phyloP scores from a whole-genome alignment of 2,329 filamentous ascomycete species.

The Pseudocercospora crystallina region DNA sequence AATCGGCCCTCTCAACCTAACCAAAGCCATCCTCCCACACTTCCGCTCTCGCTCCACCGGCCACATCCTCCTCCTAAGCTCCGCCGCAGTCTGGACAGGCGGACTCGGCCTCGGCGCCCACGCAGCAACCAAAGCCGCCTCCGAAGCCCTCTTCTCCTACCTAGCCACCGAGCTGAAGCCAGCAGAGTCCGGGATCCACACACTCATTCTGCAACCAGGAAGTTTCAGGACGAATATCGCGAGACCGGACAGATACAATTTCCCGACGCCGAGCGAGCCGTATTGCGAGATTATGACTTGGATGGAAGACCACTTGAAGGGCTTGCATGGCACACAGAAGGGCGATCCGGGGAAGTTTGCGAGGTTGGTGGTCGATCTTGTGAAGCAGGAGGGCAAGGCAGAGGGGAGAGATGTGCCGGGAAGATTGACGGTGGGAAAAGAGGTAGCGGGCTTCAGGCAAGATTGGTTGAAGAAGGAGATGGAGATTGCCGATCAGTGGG shows the following conservation, averaged over 20 bases:
- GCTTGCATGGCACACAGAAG: neutral
- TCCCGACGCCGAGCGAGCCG: neutral
- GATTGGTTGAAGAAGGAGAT: neutral
- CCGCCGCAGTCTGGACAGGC: neutral
- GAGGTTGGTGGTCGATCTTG: conserved; percentile 1
- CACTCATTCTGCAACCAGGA: conserved; percentile 8
- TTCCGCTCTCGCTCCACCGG: conserved; percentile 20
- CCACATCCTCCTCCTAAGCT: conserved; percentile 1
- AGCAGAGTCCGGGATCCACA: neutral
- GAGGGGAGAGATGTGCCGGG: conserved; percentile 3
- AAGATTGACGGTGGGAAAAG: neutral
- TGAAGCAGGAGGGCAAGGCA: neutral
- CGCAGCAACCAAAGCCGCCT: conserved; percentile 1
- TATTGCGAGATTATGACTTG: neutral
- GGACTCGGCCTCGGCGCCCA: neutral
- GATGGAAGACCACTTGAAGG: neutral
- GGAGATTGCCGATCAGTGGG: neutral
- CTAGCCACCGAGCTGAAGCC: neutral
- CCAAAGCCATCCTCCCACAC: conserved; percentile 20
- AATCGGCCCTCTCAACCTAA: conserved; percentile 21
- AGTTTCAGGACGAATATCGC: conserved; percentile 6
- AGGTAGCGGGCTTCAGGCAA: neutral
- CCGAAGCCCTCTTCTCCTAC: neutral
- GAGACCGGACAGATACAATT: neutral
- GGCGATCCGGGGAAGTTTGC: neutral